Evolutionary conservation across 2,329 filamentous ascomycete species (phyloP).

Genomic region (Apiospora arundinis): DNA sequence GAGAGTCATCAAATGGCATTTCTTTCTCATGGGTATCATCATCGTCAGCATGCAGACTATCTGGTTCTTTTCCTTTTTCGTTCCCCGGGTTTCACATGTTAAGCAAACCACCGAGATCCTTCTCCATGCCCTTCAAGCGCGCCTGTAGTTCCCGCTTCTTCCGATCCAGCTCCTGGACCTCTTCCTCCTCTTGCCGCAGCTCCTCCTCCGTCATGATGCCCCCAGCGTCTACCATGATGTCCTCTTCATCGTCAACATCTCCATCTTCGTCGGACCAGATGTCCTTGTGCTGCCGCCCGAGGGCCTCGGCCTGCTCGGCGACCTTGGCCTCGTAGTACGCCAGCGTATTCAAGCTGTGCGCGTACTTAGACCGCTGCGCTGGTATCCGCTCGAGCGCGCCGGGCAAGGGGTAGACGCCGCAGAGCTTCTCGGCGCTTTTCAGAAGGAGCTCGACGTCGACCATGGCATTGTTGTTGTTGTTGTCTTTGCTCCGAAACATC

Average conservation of each 20-base stretch:
- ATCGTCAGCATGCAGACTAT: not conserved
- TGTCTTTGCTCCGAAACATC: constrained; percentile 32
- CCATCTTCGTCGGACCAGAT: constrained; percentile 62
- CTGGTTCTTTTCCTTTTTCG: not conserved
- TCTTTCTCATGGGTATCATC: constrained; percentile 10
- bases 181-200: constrained; percentile 71
- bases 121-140: constrained; percentile 59
- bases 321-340: constrained; percentile 83
- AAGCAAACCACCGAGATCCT: constrained; percentile 60
- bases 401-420: constrained; percentile 82
- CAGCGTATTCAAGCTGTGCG: constrained; percentile 74
- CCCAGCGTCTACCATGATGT: constrained; percentile 38
- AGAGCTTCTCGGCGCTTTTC: constrained; percentile 86
- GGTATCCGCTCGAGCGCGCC: constrained; percentile 81
- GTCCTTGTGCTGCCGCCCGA: constrained; percentile 76
- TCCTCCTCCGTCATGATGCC: constrained; percentile 70
- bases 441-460: constrained; percentile 88
- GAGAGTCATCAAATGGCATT: constrained; percentile 1
- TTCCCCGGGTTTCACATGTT: constrained; percentile 49
- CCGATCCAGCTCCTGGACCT: constrained; percentile 60
- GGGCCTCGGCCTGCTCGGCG: constrained; percentile 73
- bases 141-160: constrained; percentile 63
- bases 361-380: constrained; percentile 72
- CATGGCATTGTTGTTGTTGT: constrained; percentile 62
- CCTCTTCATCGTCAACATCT: constrained; percentile 54